phyloP scores from a whole-genome alignment of 345 rosid species.

The Theobroma cacao region DNA sequence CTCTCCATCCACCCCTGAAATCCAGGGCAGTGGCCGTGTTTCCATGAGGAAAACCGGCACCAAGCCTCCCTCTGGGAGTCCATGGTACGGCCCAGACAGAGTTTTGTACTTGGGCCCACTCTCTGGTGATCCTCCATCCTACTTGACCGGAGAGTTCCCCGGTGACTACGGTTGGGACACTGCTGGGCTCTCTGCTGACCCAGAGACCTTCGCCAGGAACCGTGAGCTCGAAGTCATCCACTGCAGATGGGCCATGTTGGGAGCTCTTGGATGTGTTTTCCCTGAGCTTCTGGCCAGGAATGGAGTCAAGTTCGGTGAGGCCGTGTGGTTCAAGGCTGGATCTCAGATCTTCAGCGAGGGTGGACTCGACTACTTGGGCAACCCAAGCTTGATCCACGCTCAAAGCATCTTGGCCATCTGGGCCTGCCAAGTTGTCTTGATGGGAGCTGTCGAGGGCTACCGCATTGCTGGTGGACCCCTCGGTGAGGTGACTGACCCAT shows the following conservation, averaged over 20 bases:
- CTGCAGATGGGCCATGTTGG: constrained; percentile 51
- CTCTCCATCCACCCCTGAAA: constrained; percentile 37
- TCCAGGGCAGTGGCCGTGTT: constrained; percentile 54
- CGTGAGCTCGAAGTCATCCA: constrained; percentile 59
- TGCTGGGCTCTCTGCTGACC: constrained; percentile 59
- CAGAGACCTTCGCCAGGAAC: constrained; percentile 58
- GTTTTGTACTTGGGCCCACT: constrained; percentile 53
- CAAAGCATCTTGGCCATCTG: constrained; percentile 81
- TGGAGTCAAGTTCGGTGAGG: constrained; percentile 56
- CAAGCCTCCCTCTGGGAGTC: constrained; percentile 53
- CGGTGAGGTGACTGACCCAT: constrained; percentile 45
- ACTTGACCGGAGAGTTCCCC: constrained; percentile 53
- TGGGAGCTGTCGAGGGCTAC: constrained; percentile 85
- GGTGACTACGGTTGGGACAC: constrained; percentile 68
- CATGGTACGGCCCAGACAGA: constrained; percentile 53
- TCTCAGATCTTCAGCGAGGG: constrained; percentile 79
- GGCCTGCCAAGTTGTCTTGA: constrained; percentile 63
- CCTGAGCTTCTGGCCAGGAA: constrained; percentile 55
- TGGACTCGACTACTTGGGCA: constrained; percentile 81
- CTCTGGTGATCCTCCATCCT: constrained; percentile 48
- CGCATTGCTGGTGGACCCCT: constrained; percentile 65
- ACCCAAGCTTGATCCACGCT: constrained; percentile 79
- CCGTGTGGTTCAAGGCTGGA: constrained; percentile 60
- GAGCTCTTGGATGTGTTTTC: constrained; percentile 54
- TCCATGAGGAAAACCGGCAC: constrained; percentile 54